Conservation (phyloP, 495 filamentous ascomycete genomes). For the Talaromyces trachyspermus region DNA sequence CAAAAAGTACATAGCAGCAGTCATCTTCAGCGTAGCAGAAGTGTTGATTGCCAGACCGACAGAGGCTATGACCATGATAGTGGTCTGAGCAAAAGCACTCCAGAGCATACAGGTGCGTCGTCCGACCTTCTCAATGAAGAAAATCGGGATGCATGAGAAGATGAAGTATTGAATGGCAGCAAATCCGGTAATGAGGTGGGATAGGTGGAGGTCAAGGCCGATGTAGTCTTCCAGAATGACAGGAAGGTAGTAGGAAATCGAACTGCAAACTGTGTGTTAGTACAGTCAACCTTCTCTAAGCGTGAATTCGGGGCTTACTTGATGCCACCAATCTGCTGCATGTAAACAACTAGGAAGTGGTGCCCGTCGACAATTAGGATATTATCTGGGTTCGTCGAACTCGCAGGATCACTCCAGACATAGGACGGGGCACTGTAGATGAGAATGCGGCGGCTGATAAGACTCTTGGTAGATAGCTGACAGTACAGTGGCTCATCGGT, state of each 20-base stretch:
- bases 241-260: neutral
- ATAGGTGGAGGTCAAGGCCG: neutral
- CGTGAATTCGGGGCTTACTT: neutral
- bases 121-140: neutral
- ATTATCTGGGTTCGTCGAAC: too few relatives aligned
- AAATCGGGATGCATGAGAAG: neutral
- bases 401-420: too few relatives aligned
- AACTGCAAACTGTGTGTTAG: neutral
- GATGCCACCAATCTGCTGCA: neutral
- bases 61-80: neutral
- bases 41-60: neutral
- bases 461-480: too few relatives aligned
- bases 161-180: neutral
- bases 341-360: too few relatives aligned
- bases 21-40: neutral
- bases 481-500: too few relatives aligned
- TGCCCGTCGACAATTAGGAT: too few relatives aligned
- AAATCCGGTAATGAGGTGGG: neutral
- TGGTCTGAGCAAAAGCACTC: neutral
- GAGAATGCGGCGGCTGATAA: too few relatives aligned
- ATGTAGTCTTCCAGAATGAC: neutral
- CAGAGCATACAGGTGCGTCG: neutral
- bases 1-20: neutral
- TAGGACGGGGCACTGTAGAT: too few relatives aligned
- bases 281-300: neutral